Percentiles rank a stretch among this genome's conserved stretches.
These are phyloP conservation scores for Suillus subalutaceus DNA, from an alignment of 768 basidiomycete species.

Conservation along the genomic window DNA sequence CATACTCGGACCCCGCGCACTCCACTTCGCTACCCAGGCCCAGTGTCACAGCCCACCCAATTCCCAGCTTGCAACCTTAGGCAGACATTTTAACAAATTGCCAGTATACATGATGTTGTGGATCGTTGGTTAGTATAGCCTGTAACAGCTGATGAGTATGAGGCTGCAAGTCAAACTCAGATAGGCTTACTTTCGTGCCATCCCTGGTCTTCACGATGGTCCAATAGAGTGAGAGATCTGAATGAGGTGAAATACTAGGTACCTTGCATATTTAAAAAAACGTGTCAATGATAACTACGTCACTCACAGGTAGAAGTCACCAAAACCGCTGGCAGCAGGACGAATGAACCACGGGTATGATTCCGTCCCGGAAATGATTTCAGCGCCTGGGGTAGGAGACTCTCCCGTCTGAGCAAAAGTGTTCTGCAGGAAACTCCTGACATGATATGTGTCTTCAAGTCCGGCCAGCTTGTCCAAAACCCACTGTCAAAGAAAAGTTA, in stretches of 20 bases:
- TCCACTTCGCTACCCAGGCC: neutral
- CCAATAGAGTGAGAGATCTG: slow-evolving; percentile 5
- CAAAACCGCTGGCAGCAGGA: slow-evolving; percentile 5
- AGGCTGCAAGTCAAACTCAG: neutral
- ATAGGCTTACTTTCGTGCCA: neutral
- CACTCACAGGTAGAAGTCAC: slow-evolving; percentile 2
- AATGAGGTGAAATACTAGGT: neutral
- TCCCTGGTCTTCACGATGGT: slow-evolving; percentile 4
- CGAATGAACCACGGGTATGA: slow-evolving; percentile 8
- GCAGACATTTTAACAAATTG: slow-evolving; percentile 1
- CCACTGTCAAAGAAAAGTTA: slow-evolving; percentile 1
- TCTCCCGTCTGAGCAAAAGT: slow-evolving; percentile 1
- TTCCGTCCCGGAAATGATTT: neutral
- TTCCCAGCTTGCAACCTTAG: neutral
- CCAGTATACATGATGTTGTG: slow-evolving; percentile 6
- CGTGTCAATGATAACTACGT: neutral
- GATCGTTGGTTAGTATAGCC: slow-evolving; percentile 1
- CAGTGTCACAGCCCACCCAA: neutral
- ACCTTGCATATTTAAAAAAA: neutral
- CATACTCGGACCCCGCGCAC: neutral
- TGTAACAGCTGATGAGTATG: neutral
- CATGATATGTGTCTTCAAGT: neutral
- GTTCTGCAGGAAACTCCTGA: slow-evolving; percentile 7
- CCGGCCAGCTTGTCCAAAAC: slow-evolving; percentile 2
- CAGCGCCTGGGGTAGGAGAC: neutral